Conservation (phyloP, 2,329 filamentous ascomycete genomes). For the Ophiosphaerella narmari region DNA sequence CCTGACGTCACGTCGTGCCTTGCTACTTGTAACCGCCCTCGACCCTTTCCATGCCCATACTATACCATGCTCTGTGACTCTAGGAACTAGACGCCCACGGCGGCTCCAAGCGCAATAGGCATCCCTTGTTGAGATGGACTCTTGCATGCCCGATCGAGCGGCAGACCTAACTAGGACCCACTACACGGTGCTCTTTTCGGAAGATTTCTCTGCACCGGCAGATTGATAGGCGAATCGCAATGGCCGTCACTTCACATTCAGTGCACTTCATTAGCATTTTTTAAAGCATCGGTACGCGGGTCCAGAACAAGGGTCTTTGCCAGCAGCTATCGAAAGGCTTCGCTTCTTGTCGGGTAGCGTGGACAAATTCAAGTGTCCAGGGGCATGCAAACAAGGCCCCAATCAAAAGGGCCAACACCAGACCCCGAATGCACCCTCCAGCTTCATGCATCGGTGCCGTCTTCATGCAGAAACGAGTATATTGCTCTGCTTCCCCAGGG, state of each 20-base stretch:
- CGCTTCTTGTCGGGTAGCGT: constrained; percentile 5
- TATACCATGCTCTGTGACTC: too few species aligned
- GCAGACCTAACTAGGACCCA: too few species aligned
- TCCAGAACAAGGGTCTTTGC: constrained; percentile 4
- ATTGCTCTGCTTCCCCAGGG: constrained; percentile 6
- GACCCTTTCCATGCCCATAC: too few species aligned
- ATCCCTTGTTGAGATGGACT: too few species aligned
- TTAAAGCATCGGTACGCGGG: background rate
- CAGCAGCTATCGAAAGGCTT: constrained; percentile 13
- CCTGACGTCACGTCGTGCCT: background rate
- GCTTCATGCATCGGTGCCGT: constrained; percentile 17
- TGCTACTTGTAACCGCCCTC: too few species aligned
- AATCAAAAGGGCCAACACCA: constrained; percentile 15
- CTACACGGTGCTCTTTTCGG: background rate
- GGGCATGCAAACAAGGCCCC: constrained; percentile 20
- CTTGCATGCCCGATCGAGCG: too few species aligned
- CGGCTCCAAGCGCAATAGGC: too few species aligned
- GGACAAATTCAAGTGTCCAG: constrained; percentile 13
- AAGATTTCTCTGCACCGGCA: background rate
- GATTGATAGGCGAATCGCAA: constrained; percentile 2
- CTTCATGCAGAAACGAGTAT: constrained; percentile 5
- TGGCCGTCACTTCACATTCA: constrained; percentile 1
- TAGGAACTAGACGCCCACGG: too few species aligned
- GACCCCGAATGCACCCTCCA: constrained; percentile 4
- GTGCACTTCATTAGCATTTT: background rate